Evolutionary conservation across 2,329 filamentous ascomycete species (phyloP).

Genomic region (Aspergillus amoenus): DNA sequence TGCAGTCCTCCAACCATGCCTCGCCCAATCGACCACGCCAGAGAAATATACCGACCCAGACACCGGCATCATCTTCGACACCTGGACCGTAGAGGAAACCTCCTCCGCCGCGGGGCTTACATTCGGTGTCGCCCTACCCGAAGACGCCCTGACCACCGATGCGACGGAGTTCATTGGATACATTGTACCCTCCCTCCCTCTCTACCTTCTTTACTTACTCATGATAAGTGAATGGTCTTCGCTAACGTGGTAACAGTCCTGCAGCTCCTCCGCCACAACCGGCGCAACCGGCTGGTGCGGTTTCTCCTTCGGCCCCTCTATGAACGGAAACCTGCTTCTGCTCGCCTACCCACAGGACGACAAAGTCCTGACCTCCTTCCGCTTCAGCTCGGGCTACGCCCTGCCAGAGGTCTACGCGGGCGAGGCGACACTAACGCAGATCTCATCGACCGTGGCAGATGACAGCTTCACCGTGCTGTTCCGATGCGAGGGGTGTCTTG

Average conservation of each 20-base stretch:
- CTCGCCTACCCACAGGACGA: conserved; percentile 57
- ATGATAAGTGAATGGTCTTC: no score
- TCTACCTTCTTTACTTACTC: no score
- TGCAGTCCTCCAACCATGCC: conserved; percentile 10
- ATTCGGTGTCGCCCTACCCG: conserved; percentile 57
- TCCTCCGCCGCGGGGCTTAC: conserved; percentile 48
- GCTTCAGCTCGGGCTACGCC: conserved; percentile 59
- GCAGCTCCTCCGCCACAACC: conserved; percentile 43
- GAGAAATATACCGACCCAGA: conserved; percentile 45
- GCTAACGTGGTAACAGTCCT: conserved; percentile 36
- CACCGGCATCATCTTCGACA: conserved; percentile 56
- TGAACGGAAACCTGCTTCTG: conserved; percentile 60
- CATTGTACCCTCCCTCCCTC: conserved; percentile 40
- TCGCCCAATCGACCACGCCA: conserved; percentile 12
- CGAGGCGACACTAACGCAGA: conserved; percentile 60
- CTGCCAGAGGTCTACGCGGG: conserved; percentile 61
- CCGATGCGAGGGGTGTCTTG: conserved; percentile 59
- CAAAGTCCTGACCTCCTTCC: conserved; percentile 58
- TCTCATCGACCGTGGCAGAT: conserved; percentile 58
- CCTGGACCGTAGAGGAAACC: conserved; percentile 45
- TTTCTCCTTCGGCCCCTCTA: conserved; percentile 56
- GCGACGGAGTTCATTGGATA: conserved; percentile 61
- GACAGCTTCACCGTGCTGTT: conserved; percentile 65
- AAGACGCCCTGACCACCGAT: conserved; percentile 47
- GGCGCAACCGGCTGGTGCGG: conserved; percentile 59